Evolutionary conservation across 805 yeast species (phyloP), one percentile per base, ranked within the genome.

Genomic region (Kuraishia ogatae): DNA sequence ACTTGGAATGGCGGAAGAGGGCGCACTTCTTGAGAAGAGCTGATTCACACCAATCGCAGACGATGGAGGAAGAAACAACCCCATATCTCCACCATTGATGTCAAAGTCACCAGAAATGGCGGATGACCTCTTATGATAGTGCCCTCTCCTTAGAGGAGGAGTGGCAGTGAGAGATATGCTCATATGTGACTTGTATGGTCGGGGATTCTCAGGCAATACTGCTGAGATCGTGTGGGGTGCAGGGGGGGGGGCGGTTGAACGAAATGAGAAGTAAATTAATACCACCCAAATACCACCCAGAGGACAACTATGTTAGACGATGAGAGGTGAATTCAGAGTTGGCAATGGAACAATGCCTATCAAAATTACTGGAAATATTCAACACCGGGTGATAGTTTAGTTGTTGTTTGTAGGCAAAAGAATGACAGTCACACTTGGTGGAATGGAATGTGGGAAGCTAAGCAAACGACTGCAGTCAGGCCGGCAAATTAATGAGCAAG

Each of bases 81-180:
- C 59, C 54, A 62, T 53, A 6, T 43, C 47, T 35, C 49, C 52
- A 46, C 63, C 68, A 54, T 58, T 63, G 39, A 67, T 53, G 61
- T 87, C 94, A 65, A 89, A 87, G 66, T 90, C 96, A 2, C 94
- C 94, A 8, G 94, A 87, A 6, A 90, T 85, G 0, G 96, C 96
- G 22, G 93, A 91, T 0, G 96, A 89, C 53, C 97, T 73, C 63
- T 89, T 81, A 64, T 90, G 97, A 50, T 88, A 80, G 69, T 90
- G 97, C 1, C 83, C 81, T 59, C 81, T 72, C 62, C 72, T 72
- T 50, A 24, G 53, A 6, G 49, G 49, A 21, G 49, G 49, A 11
- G 51, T 24, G 43, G 43, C 43, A 3, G 43, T 35, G n/a, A 35
- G 43, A 10, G 43, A 35, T 17, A 35, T 79, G 58, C 81, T 78